Conservation (phyloP, 805 yeast genomes). For the Wickerhamiella cacticola region DNA sequence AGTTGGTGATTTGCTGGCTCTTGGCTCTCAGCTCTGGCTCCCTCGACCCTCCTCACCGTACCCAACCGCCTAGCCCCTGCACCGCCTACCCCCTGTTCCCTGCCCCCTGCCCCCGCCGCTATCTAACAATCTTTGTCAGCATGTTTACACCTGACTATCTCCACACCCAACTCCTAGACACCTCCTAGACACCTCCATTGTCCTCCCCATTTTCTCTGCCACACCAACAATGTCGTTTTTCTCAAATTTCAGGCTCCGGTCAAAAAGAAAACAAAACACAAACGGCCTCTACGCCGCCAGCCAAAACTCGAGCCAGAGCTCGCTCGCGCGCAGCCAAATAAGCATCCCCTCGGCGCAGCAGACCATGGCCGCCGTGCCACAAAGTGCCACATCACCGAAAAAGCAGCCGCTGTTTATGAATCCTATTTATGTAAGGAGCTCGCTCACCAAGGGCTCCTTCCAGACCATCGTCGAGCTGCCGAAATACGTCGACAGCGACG, state of each 20-base stretch:
- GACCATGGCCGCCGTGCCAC: background rate
- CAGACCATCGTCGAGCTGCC: conserved; percentile 92
- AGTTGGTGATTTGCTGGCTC: too few relatives aligned
- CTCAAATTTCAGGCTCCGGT: conserved; percentile 15
- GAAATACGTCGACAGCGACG: conserved; percentile 84
- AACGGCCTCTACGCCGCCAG: conserved; percentile 8
- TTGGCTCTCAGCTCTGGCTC: too few relatives aligned
- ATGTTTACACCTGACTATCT: too few relatives aligned
- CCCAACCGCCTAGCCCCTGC: too few relatives aligned
- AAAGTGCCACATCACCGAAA: conserved; percentile 11
- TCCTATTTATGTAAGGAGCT: conserved; percentile 88
- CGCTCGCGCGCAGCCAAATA: conserved; percentile 7
- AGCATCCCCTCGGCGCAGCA: conserved; percentile 1
- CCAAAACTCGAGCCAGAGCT: conserved; percentile 12
- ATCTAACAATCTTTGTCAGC: too few relatives aligned
- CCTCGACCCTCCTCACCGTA: too few relatives aligned
- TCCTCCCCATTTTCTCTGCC: background rate
- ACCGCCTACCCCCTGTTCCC: too few relatives aligned
- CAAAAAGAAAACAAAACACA: conserved; percentile 9
- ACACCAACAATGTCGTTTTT: conserved; percentile 13
- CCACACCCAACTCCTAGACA: too few relatives aligned
- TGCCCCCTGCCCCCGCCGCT: too few relatives aligned
- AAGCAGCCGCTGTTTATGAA: conserved; percentile 57
- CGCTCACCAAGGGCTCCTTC: conserved; percentile 91
- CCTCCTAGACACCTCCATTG: too few relatives aligned